Percentiles rank a stretch among this genome's conserved stretches.
phyloP scores from a whole-genome alignment of 768 basidiomycete species.

The Asterophora lycoperdoides region DNA sequence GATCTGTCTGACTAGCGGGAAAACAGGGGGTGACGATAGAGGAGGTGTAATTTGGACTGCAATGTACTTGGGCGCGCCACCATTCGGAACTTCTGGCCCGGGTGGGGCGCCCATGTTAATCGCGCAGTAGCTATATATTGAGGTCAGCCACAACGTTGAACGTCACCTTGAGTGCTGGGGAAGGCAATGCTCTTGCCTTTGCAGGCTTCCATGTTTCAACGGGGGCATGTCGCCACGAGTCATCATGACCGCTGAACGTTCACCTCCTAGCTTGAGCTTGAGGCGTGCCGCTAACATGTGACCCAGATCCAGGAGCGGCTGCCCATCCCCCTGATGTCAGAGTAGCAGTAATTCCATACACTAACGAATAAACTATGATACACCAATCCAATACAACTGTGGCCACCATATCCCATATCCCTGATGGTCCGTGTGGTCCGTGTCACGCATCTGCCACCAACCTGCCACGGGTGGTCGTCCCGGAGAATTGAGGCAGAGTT shows the following conservation, averaged over 20 bases:
- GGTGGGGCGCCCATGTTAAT: conserved; percentile 21
- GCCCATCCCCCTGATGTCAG: conserved; percentile 22
- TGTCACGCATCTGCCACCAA: too few relatives aligned
- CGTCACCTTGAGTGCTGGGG: conserved; percentile 21
- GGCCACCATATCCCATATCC: too few relatives aligned
- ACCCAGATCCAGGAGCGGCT: conserved; percentile 13
- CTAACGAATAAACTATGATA: too few relatives aligned
- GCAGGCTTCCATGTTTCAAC: conserved; percentile 21
- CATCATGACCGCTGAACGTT: not conserved
- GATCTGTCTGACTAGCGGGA: not conserved
- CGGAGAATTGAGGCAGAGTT: too few relatives aligned
- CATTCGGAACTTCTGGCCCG: conserved; percentile 22
- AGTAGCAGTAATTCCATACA: conserved; percentile 21
- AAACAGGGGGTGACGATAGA: too few relatives aligned
- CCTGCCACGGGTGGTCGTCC: too few relatives aligned
- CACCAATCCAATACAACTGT: too few relatives aligned
- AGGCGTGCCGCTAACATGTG: too few relatives aligned
- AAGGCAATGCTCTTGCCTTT: conserved; percentile 20
- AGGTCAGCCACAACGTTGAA: conserved; percentile 24
- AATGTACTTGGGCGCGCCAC: conserved; percentile 24
- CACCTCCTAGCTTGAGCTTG: too few relatives aligned
- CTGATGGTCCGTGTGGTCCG: too few relatives aligned
- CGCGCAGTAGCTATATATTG: conserved; percentile 21
- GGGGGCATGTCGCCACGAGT: conserved; percentile 18
- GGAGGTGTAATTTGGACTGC: too few relatives aligned